Conservation (phyloP, 305 asterid species). For the Fraxinus greggii region DNA sequence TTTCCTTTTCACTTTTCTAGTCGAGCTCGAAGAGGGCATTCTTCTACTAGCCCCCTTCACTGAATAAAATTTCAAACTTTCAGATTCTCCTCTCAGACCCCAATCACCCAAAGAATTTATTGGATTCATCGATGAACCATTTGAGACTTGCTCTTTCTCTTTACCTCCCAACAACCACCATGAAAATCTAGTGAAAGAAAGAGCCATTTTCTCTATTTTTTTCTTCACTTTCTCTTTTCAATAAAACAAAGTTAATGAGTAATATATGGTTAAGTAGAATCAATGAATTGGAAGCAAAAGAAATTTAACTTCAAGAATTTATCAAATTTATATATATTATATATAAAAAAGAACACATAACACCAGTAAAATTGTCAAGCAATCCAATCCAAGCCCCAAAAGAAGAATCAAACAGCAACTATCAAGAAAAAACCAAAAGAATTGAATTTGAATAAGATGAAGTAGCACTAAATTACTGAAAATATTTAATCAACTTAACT, state of each 20-base stretch:
- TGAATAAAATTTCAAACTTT: constrained; percentile 49
- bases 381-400: constrained; percentile 26
- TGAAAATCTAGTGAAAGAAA: constrained; percentile 66
- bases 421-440: constrained; percentile 18
- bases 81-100: constrained; percentile 67
- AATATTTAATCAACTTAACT: constrained; percentile 9
- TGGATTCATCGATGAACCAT: constrained; percentile 50
- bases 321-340: background rate
- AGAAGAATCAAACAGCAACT: constrained; percentile 24
- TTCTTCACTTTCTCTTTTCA: background rate
- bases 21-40: constrained; percentile 48
- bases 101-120: constrained; percentile 64
- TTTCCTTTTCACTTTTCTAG: constrained; percentile 65
- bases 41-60: constrained; percentile 42
- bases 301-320: constrained; percentile 16
- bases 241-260: constrained; percentile 7
- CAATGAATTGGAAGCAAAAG: constrained; percentile 14
- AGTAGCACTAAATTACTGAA: constrained; percentile 11
- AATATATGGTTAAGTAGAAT: constrained; percentile 17
- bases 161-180: constrained; percentile 79
- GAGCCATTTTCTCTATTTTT: constrained; percentile 44
- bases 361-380: constrained; percentile 2
- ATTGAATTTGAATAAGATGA: constrained; percentile 7
- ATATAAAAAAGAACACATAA: background rate
- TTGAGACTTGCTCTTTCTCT: constrained; percentile 64